Evolutionary conservation across 768 basidiomycete species (phyloP).

Genomic region (Pleurotus platypus): DNA sequence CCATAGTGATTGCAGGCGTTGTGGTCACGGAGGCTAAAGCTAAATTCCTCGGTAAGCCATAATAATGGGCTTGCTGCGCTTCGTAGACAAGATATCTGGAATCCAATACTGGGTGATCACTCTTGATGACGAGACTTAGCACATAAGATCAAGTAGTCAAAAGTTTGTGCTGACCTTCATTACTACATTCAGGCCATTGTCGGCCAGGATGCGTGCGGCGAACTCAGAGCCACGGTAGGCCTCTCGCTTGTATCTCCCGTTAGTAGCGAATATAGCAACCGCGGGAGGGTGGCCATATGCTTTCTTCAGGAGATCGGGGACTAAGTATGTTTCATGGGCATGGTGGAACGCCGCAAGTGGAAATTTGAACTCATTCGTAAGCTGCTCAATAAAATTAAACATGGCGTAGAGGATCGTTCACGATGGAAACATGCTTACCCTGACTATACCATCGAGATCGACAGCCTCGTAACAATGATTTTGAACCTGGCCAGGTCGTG

Average conservation of each 20-base stretch:
- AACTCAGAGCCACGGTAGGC: conserved; percentile 74
- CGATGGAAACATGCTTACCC: conserved; percentile 40
- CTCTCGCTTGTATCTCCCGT: conserved; percentile 46
- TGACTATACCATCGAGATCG: conserved; percentile 66
- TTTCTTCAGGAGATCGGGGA: conserved; percentile 75
- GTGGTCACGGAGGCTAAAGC: conserved; percentile 71
- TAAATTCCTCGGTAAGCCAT: conserved; percentile 60
- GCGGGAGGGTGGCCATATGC: conserved; percentile 65
- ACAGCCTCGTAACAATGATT: conserved; percentile 72
- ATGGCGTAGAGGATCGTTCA: background rate
- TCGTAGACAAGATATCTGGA: conserved; percentile 72
- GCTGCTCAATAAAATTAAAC: conserved; percentile 28
- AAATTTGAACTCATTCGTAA: conserved; percentile 90
- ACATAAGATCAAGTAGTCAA: conserved; percentile 59
- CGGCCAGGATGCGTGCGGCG: conserved; percentile 71
- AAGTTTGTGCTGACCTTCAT: conserved; percentile 77
- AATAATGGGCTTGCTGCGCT: conserved; percentile 75
- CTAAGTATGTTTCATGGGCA: conserved; percentile 89
- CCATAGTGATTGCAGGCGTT: conserved; percentile 67
- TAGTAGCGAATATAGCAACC: conserved; percentile 78
- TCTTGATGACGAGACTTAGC: conserved; percentile 70
- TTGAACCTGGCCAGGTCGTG: conserved; percentile 38
- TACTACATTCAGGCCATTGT: conserved; percentile 66
- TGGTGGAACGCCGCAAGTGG: conserved; percentile 80
- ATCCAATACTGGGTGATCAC: conserved; percentile 59